Evolutionary conservation across 2,329 filamentous ascomycete genomes (phyloP).

Genomic region (Nemania sp.): DNA sequence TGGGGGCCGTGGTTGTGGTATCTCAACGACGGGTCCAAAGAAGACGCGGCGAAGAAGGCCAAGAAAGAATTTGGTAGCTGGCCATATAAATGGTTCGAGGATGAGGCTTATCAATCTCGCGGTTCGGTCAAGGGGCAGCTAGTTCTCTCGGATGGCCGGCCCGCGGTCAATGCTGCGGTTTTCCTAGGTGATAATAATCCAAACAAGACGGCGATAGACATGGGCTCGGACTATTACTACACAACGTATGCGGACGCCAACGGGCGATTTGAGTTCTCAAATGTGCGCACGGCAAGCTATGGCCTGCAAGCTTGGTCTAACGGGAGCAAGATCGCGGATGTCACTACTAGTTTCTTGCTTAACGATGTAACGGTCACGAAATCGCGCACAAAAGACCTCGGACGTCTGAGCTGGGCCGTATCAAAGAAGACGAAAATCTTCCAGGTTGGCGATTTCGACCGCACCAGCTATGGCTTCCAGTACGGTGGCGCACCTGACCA

Average conservation of each 20-base stretch:
- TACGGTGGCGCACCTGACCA: slow-evolving; percentile 58
- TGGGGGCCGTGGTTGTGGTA: slow-evolving; percentile 61
- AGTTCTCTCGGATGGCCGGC: slow-evolving; percentile 60
- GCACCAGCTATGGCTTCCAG: slow-evolving; percentile 58
- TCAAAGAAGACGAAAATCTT: slow-evolving; percentile 57
- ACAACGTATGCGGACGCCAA: slow-evolving; percentile 58
- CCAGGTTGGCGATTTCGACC: slow-evolving; percentile 62
- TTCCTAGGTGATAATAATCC: slow-evolving; percentile 63
- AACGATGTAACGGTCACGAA: slow-evolving; percentile 56
- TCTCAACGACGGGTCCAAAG: slow-evolving; percentile 60
- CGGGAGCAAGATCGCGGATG: slow-evolving; percentile 58
- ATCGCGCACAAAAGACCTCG: slow-evolving; percentile 53
- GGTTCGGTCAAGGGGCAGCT: slow-evolving; percentile 60
- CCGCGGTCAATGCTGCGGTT: slow-evolving; percentile 60
- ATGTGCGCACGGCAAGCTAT: slow-evolving; percentile 60
- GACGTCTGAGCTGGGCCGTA: slow-evolving; percentile 56
- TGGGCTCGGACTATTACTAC: slow-evolving; percentile 63
- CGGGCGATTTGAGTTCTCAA: slow-evolving; percentile 58
- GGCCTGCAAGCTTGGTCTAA: slow-evolving; percentile 64
- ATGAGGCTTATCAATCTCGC: slow-evolving; percentile 61
- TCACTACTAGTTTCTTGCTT: slow-evolving; percentile 58
- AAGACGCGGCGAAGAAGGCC: slow-evolving; percentile 56
- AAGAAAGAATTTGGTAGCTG: slow-evolving; percentile 57
- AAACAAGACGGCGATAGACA: slow-evolving; percentile 59
- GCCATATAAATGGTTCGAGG: slow-evolving; percentile 63